Percentiles rank a stretch among this genome's conserved stretches.
These are phyloP conservation scores for Pseudocercospora musae DNA, from an alignment of 2,329 filamentous ascomycete species.

Conservation along the genomic window DNA sequence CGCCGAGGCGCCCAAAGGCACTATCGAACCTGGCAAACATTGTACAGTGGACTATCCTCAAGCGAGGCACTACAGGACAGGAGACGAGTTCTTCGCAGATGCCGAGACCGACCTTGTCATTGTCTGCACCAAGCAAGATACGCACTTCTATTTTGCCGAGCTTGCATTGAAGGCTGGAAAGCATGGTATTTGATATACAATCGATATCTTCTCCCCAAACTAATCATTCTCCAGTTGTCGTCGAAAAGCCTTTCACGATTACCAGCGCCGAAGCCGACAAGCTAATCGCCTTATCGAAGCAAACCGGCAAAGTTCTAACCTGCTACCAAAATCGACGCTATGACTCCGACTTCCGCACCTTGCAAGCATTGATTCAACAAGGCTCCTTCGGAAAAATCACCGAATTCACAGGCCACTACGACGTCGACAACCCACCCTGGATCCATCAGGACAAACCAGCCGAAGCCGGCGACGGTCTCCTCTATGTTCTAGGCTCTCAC, in stretches of 20 bases:
- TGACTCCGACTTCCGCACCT: constrained; percentile 40
- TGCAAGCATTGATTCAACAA: constrained; percentile 28
- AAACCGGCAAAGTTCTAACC: constrained; percentile 35
- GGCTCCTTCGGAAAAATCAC: constrained; percentile 31
- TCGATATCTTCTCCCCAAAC: not conserved
- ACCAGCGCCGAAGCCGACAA: constrained; percentile 35
- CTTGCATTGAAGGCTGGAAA: constrained; percentile 36
- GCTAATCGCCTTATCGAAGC: constrained; percentile 33
- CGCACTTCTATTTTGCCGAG: constrained; percentile 35
- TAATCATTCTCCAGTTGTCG: constrained; percentile 32
- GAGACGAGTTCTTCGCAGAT: constrained; percentile 37
- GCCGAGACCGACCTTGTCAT: constrained; percentile 36
- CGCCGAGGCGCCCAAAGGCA: constrained; percentile 38
- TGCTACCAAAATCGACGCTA: constrained; percentile 41
- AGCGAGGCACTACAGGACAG: constrained; percentile 36
- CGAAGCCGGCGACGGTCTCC: constrained; percentile 41
- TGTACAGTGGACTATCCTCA: constrained; percentile 50
- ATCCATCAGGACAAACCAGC: constrained; percentile 35
- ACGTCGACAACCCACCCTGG: constrained; percentile 43
- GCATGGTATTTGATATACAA: constrained; percentile 33
- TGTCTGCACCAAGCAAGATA: constrained; percentile 35
- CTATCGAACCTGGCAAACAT: constrained; percentile 39
- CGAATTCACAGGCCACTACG: constrained; percentile 38
- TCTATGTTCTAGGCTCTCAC: constrained; percentile 44
- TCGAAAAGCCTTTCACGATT: constrained; percentile 41